Percentiles rank a stretch among this genome's conserved stretches.
phyloP scores from a whole-genome alignment of 805 yeast species.

The Candida suzukii region DNA sequence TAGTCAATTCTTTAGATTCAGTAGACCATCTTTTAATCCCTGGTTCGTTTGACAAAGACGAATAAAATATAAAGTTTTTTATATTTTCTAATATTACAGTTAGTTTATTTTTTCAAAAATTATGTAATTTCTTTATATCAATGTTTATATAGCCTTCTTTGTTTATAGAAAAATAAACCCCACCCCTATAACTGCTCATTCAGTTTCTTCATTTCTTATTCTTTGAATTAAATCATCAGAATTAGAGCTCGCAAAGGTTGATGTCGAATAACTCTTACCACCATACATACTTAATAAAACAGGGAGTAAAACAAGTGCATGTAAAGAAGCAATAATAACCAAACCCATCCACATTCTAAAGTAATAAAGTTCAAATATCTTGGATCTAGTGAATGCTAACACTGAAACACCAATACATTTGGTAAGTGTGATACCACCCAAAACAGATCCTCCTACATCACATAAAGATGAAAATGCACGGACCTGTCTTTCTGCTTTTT shows the following conservation, averaged over 20 bases:
- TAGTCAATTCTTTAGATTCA: constrained; percentile 1
- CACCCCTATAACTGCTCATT: neutral
- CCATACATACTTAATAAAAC: constrained; percentile 60
- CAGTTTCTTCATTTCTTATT: constrained; percentile 4
- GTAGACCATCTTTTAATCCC: constrained; percentile 10
- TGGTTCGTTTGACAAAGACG: constrained; percentile 5
- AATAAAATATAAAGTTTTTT: constrained; percentile 1
- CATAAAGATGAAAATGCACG: constrained; percentile 54
- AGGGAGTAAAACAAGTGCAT: constrained; percentile 75
- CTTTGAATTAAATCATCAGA: constrained; percentile 19
- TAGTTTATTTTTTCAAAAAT: no score
- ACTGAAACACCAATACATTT: constrained; percentile 84
- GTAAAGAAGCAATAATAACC: constrained; percentile 69
- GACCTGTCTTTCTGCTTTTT: constrained; percentile 11
- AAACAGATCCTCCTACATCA: constrained; percentile 83
- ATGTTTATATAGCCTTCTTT: no score
- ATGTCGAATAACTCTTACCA: constrained; percentile 40
- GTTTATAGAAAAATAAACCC: no score
- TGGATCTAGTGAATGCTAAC: constrained; percentile 78
- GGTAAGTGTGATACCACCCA: constrained; percentile 86
- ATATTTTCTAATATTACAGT: no score
- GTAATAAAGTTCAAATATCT: constrained; percentile 85
- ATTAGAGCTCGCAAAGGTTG: constrained; percentile 11
- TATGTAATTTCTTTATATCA: no score
- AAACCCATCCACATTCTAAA: constrained; percentile 91